Evolutionary conservation across 345 rosid species (phyloP).

Genomic region (Acer campestre): DNA sequence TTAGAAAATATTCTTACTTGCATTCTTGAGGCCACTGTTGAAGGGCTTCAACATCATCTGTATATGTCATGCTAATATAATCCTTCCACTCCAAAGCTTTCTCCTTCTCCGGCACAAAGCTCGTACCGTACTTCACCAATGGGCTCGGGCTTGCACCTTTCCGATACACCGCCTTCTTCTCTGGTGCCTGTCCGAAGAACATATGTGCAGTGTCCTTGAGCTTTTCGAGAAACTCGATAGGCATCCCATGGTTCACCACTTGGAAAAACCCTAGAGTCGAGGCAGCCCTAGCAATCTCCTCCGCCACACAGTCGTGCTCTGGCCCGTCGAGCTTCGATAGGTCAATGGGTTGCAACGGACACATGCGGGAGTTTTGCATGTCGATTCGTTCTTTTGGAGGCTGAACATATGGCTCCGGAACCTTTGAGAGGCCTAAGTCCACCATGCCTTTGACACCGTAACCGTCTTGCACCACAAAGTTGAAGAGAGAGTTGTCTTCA

Average conservation of each 20-base stretch:
- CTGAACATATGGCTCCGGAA: conserved; percentile 37
- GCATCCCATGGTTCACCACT: conserved; percentile 61
- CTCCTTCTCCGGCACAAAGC: conserved; percentile 62
- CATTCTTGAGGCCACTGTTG: conserved; percentile 53
- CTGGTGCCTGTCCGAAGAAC: conserved; percentile 45
- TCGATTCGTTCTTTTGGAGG: conserved; percentile 48
- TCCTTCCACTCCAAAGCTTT: conserved; percentile 70
- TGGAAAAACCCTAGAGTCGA: conserved; percentile 61
- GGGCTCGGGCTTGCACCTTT: conserved; percentile 51
- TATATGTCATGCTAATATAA: conserved; percentile 54
- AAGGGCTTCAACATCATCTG: conserved; percentile 53
- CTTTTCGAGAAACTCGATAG: conserved; percentile 43
- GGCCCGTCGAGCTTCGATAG: conserved; percentile 46
- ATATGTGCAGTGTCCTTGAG: conserved; percentile 45
- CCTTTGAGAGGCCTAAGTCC: conserved; percentile 45
- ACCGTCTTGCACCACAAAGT: conserved; percentile 54
- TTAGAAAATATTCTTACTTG: conserved; percentile 31
- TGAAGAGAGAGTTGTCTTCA: conserved; percentile 40
- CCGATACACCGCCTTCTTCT: conserved; percentile 44
- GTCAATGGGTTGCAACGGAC: conserved; percentile 41
- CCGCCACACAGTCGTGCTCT: conserved; percentile 33
- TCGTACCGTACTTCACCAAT: conserved; percentile 53
- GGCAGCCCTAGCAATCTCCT: conserved; percentile 45
- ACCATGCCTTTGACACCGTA: conserved; percentile 61
- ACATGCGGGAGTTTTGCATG: conserved; percentile 20